Evolutionary conservation across 306 rosid genomes (phyloP).

Genomic region (Corylus heterophylla): DNA sequence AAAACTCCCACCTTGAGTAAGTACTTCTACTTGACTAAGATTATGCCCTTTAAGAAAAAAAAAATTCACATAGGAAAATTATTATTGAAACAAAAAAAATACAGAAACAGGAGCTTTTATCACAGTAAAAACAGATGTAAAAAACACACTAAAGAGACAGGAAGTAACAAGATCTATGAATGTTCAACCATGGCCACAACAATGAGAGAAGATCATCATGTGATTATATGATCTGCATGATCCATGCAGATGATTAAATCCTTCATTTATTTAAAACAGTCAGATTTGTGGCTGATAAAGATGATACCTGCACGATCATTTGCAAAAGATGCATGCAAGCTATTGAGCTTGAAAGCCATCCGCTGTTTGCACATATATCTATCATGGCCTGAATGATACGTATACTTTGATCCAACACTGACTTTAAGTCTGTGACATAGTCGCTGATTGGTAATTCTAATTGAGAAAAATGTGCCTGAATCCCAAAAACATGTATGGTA

Average conservation of each 20-base stretch:
- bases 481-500: slow-evolving; percentile 18
- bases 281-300: not conserved
- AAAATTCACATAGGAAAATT: not conserved
- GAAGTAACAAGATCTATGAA: slow-evolving; percentile 1
- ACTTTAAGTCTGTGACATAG: slow-evolving; percentile 88
- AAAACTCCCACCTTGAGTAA: not conserved
- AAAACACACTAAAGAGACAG: not conserved
- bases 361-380: slow-evolving; percentile 94
- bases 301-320: slow-evolving; percentile 93
- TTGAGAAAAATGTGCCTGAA: slow-evolving; percentile 92
- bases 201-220: not conserved
- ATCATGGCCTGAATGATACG: slow-evolving; percentile 98
- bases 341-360: slow-evolving; percentile 90
- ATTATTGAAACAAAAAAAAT: not conserved
- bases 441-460: slow-evolving; percentile 91
- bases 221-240: not conserved
- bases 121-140: not conserved
- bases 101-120: not conserved
- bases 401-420: slow-evolving; percentile 95
- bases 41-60: not conserved
- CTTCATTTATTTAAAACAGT: not conserved
- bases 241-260: not conserved
- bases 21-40: not conserved
- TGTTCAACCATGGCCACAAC: not conserved
- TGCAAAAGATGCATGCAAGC: slow-evolving; percentile 95